These are phyloP conservation scores for Cercophora samala DNA, from an alignment of 495 filamentous ascomycete species.

Conservation along the genomic window DNA sequence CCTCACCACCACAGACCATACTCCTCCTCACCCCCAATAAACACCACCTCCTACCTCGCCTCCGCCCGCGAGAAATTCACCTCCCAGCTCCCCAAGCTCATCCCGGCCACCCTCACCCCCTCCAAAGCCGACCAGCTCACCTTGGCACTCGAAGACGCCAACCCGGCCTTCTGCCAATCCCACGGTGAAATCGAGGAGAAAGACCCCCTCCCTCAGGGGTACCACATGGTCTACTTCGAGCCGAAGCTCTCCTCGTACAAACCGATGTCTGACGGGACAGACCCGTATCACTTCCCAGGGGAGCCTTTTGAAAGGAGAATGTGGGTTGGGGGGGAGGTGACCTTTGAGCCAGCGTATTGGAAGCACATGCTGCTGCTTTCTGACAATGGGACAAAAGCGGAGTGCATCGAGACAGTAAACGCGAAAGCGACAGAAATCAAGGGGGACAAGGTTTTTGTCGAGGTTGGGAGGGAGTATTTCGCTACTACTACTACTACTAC, in stretches of 20 bases:
- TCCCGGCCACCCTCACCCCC: neutral
- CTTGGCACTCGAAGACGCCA: constrained; percentile 10
- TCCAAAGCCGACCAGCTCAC: neutral
- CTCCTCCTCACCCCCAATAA: neutral
- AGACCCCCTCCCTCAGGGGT: constrained; percentile 55
- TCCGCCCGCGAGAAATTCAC: neutral
- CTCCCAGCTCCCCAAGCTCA: neutral
- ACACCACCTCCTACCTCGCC: neutral
- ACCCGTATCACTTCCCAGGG: constrained; percentile 64
- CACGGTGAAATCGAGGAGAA: neutral
- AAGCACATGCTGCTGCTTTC: constrained; percentile 30
- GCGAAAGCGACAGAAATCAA: no score
- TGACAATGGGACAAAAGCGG: constrained; percentile 45
- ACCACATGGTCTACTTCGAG: constrained; percentile 74
- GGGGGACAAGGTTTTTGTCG: constrained; percentile 43
- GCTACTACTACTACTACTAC: constrained; percentile 6
- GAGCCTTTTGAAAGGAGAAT: constrained; percentile 64
- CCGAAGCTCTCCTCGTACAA: constrained; percentile 50
- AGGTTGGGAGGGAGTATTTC: constrained; percentile 37
- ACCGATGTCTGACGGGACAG: constrained; percentile 69
- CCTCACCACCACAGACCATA: neutral
- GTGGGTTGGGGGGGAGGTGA: constrained; percentile 71
- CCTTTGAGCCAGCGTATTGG: constrained; percentile 23
- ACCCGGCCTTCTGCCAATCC: constrained; percentile 28
- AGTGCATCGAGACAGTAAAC: constrained; percentile 62